Base-by-base conservation (phyloP, 1,284 basidiomycete species). In the Puccinia horiana region DNA sequence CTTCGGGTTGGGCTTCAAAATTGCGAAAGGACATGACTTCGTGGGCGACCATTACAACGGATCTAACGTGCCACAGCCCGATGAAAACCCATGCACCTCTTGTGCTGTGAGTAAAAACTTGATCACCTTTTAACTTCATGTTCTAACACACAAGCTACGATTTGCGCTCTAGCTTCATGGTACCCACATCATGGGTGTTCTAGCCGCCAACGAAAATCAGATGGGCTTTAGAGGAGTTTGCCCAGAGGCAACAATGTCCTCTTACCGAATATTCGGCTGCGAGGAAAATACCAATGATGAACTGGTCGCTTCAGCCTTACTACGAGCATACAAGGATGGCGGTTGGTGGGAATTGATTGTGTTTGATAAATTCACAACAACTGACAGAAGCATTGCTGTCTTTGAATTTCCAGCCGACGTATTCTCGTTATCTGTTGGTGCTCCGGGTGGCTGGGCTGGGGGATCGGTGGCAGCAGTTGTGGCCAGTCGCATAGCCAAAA, bases 371-470 rank as follows among this genome's bases (percentile, higher is more conserved):
- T 52, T 23, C 42, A 6, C 26, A 26, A 76, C 42, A 35, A 44
- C 52, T 63, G 16, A 56, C 23, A 20, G 49, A 40, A 49, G 12
- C n/a, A 12, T 26, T 63, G 14, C 20, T 47, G n/a, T 8, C 29
- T n/a, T 49, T 18, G 20, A 77, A 4, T 61, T 44, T 49, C 1
- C 35, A 49, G 84, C 83, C 70, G 90, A 92, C 85, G 89, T 92
- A 77, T 87, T 92, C 83, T 91, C 90, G 5, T 87, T 92, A 80
- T 92, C 91, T 18, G 86, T 93, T 23, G 91, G 91, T 52, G 90
- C 89, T 29, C 85, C 84, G 54, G 83, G 49, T 47, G 81, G 81
- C 29, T 82, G 81, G 81, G 23, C 63, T 32, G 63, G 61, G 26
- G 65, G 81, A 23, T 82, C 81, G 16, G 44, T 82, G 42, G 81